These are phyloP conservation scores for Plasmodium cynomolgi DNA, from an alignment of 169 alveolate genomes.

Conservation along the genomic window DNA sequence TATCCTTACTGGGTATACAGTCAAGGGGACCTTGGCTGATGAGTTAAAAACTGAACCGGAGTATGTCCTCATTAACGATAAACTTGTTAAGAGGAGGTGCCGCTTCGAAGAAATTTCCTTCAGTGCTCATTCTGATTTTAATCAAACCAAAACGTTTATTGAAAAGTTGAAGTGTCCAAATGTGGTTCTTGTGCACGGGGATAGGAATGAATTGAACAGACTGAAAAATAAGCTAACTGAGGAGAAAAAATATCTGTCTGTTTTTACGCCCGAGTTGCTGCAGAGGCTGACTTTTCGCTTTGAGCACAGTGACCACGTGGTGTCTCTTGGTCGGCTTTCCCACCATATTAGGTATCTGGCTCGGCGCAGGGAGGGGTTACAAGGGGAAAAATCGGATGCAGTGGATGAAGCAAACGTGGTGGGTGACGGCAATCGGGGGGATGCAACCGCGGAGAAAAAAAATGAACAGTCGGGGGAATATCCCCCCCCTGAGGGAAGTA, in stretches of 20 bases:
- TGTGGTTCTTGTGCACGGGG: conserved; percentile 98
- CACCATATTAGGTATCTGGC: conserved; percentile 21
- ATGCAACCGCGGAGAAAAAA: not conserved
- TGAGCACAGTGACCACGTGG: conserved; percentile 52
- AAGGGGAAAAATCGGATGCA: not conserved
- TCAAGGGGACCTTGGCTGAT: conserved; percentile 97
- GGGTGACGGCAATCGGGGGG: not conserved
- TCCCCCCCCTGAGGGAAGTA: not conserved
- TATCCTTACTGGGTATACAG: conserved; percentile 97
- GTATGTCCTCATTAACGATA: conserved; percentile 87
- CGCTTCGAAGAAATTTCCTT: conserved; percentile 94
- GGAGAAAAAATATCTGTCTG: conserved; percentile 76
- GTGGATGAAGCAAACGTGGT: not conserved
- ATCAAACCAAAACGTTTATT: conserved; percentile 95
- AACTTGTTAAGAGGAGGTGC: conserved; percentile 89
- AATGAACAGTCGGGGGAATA: not conserved
- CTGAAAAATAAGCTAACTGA: conserved; percentile 84
- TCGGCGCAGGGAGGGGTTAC: not conserved
- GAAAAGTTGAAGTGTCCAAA: conserved; percentile 92
- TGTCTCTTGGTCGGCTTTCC: conserved; percentile 39
- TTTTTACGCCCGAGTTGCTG: conserved; percentile 80
- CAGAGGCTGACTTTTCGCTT: conserved; percentile 76
- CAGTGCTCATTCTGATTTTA: conserved; percentile 96
- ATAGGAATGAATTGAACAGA: conserved; percentile 90
- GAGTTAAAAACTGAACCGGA: conserved; percentile 94